Percentiles rank a stretch among this genome's conserved stretches.
Conservation (phyloP, 352 stramenopile species). For the Thalassiosira mediterranea region DNA sequence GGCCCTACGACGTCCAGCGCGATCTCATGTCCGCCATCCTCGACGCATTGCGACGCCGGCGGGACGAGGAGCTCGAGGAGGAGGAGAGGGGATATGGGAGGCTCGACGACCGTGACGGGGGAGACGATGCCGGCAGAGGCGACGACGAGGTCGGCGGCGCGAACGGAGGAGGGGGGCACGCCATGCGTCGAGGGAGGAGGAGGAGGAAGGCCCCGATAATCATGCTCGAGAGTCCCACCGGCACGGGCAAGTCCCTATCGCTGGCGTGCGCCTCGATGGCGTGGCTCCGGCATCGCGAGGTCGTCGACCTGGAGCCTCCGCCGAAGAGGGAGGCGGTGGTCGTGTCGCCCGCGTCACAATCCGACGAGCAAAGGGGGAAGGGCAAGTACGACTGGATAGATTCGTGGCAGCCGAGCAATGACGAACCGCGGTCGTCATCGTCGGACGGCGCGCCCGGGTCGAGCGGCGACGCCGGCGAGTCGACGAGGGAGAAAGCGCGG, state of each 20-base stretch:
- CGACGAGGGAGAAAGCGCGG: slow-evolving; percentile 13
- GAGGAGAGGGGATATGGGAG: neutral
- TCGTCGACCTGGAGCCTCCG: slow-evolving; percentile 35
- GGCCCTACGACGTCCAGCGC: slow-evolving; percentile 73
- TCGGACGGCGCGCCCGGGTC: slow-evolving; percentile 3
- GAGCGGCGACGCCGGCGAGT: neutral
- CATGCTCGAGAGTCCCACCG: slow-evolving; percentile 79
- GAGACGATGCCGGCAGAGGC: too few species aligned
- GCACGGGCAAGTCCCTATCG: slow-evolving; percentile 79
- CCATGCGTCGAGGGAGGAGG: neutral
- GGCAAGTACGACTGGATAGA: slow-evolving; percentile 71
- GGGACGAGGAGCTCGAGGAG: neutral
- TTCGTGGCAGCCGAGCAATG: slow-evolving; percentile 53
- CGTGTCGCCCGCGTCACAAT: slow-evolving; percentile 1
- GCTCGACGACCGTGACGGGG: neutral
- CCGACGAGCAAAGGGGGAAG: slow-evolving; percentile 8
- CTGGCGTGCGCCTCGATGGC: slow-evolving; percentile 72
- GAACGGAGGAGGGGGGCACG: slow-evolving; percentile 2
- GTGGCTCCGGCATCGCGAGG: slow-evolving; percentile 69
- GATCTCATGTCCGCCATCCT: slow-evolving; percentile 76
- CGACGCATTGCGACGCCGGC: slow-evolving; percentile 36
- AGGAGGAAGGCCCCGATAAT: slow-evolving; percentile 52
- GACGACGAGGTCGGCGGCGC: neutral
- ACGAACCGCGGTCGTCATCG: slow-evolving; percentile 6
- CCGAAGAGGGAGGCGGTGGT: slow-evolving; percentile 10